Base-by-base conservation (phyloP, 148 eudicot species). In the Persicaria tinctoria region DNA sequence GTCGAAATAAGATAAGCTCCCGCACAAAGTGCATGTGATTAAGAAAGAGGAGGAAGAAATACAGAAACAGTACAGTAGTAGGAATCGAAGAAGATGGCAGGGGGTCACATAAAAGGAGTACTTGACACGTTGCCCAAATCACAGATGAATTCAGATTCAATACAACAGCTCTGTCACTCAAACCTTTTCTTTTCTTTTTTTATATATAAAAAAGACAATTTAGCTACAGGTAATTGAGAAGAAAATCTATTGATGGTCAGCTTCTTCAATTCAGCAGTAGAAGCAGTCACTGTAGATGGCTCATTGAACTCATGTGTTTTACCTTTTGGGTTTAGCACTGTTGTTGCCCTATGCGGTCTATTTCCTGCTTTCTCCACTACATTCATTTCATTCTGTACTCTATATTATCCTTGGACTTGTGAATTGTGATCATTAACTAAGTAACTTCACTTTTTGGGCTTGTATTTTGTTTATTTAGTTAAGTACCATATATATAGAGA, bases 281-380 rank as follows among this genome's bases (percentile, higher is more conserved):
- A 2, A 12, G 12, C n/a, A 5, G 6, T 5, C 11, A 57, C 63
- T 18, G 63, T 53, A 57, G 32, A 57, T 57, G 41, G 41, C 41
- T 32, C 41, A 32, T 32, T 32, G 41, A 32, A 32, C 63, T 57
- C 18, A n/a, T 57, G 63, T 57, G 63, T 57, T 57, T 57, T 57
- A 57, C 63, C 63, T 57, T 57, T 57, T 57, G 63, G 63, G 63
- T 57, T 57, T 27, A 57, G 32, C 63, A 1, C 23, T 60, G 66
- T 60, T 20, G 66, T 23, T 60, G 41, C 23, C 66, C 66, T 60
- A 60, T 60, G 66, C 32, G 66, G 66, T 60, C 66, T 60, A 60
- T 60, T 60, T 60, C 10, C 66, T 23, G 66, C 66, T 60, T 60
- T 13, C 9, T 20, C 23, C 66, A 20, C 23, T 18, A 20, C 38